Conservation (phyloP, 2,329 filamentous ascomycete genomes). For the Orbilia oligospora region DNA sequence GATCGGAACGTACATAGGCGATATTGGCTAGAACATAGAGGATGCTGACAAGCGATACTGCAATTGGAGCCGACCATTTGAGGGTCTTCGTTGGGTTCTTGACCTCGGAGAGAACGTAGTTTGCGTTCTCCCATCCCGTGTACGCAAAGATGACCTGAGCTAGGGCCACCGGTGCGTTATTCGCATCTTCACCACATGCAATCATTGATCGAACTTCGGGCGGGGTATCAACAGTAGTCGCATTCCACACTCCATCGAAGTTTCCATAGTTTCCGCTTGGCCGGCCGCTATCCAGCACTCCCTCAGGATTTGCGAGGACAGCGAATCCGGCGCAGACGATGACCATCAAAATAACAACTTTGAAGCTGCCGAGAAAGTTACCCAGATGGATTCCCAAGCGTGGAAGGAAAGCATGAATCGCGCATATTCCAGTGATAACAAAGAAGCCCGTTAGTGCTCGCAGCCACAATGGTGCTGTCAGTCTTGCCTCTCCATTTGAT, state of each 20-base stretch:
- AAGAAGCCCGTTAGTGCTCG: conserved; percentile 50
- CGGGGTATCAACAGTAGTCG: conserved; percentile 53
- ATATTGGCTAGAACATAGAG: conserved; percentile 77
- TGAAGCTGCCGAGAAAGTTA: conserved; percentile 66
- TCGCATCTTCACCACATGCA: conserved; percentile 48
- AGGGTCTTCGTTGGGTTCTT: conserved; percentile 73
- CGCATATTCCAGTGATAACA: conserved; percentile 63
- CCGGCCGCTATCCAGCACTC: conserved; percentile 35
- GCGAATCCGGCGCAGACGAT: conserved; percentile 66
- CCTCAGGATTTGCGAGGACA: conserved; percentile 62
- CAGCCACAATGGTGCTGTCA: conserved; percentile 47
- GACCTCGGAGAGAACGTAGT: conserved; percentile 75
- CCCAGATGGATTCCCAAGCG: conserved; percentile 66
- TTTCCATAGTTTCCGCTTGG: conserved; percentile 47
- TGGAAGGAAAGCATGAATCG: conserved; percentile 66
- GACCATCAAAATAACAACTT: conserved; percentile 65
- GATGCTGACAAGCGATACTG: conserved; percentile 73
- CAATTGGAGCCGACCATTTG: conserved; percentile 73
- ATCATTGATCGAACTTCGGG: conserved; percentile 41
- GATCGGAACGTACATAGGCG: conserved; percentile 69
- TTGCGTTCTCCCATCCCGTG: conserved; percentile 76
- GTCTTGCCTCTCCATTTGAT: conserved; percentile 26
- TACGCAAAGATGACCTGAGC: conserved; percentile 75
- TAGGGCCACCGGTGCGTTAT: conserved; percentile 65
- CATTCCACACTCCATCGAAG: conserved; percentile 56